Percentiles rank a stretch among this genome's conserved stretches.
These are phyloP conservation scores for Phellinidium pouzarii DNA, from an alignment of 1,284 basidiomycete genomes.

Conservation along the genomic window DNA sequence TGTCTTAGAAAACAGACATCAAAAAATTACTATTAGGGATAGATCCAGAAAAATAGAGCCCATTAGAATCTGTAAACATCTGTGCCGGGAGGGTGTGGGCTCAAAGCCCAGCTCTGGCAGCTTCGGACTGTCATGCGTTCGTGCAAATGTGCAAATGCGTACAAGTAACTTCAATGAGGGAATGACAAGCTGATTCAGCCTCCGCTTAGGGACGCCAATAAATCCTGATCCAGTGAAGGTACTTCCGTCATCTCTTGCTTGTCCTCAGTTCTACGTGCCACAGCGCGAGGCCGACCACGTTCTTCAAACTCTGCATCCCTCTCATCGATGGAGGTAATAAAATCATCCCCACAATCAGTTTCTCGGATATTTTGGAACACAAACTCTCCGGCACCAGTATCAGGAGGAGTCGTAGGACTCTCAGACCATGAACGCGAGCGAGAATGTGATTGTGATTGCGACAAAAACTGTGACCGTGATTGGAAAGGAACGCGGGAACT, in stretches of 20 bases:
- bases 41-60: too few relatives aligned
- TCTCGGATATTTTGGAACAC: neutral
- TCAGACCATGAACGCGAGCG: conserved; percentile 8
- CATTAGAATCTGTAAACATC: too few relatives aligned
- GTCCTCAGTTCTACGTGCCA: neutral
- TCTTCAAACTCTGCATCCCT: neutral
- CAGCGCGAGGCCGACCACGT: neutral
- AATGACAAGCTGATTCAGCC: too few relatives aligned
- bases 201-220: neutral
- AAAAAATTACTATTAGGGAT: too few relatives aligned
- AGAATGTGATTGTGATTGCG: conserved; percentile 5
- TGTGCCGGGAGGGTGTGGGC: too few relatives aligned
- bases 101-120: too few relatives aligned
- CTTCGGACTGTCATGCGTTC: too few relatives aligned
- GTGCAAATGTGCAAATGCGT: too few relatives aligned
- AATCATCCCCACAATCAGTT: too few relatives aligned
- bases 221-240: neutral
- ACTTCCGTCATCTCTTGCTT: neutral
- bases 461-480: neutral
- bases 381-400: neutral
- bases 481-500: neutral
- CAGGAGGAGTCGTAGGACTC: conserved; percentile 12
- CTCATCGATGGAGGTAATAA: neutral
- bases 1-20: too few relatives aligned
- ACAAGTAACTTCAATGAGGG: neutral